Base-by-base conservation (phyloP, 2,329 filamentous ascomycete genomes). In the Parafenestella ontariensis region DNA sequence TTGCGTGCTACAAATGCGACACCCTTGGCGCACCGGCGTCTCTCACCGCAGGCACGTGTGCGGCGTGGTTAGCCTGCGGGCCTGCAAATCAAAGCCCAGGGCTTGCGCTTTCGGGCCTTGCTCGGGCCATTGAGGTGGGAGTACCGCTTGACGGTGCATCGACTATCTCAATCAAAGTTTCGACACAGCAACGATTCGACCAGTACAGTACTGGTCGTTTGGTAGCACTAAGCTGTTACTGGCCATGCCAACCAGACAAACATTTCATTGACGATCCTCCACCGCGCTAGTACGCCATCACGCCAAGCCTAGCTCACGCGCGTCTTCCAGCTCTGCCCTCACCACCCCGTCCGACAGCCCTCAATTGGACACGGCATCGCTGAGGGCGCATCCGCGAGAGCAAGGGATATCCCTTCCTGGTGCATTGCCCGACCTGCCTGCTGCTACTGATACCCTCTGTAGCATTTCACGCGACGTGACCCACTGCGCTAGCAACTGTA, bases 221-320 rank as follows among this genome's bases (percentile, higher is more conserved):
- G 23, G 41, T 43, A 28, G 23, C 41, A 43, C 41, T 24, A 18
- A 20, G 41, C 23, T 18, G 15, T 13, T n/a, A 24, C 41, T 24
- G 7, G 24, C 18, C 41, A 29, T 43, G 24, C 41, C 41, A 15
- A 28, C 41, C 41, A 43, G 9, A 20, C 4, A n/a, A 48, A 39
- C 24, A 5, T 9, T 34, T 36, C 57, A 56, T 59, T 53, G 57
- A 56, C 57, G 50, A 60, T 57, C 48, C 34, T 5, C 18, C 50
- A 21, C 39, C 31, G 33, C 39, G 37, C 53, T 44, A 48, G 45
- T 29, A 44, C 40, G 37, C 54, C 51, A 45, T 41, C 10, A 28
- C n/a, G 44, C 43, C 49, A 54, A 54, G 46, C 37, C 43, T 28
- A 6, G 18, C 26, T 46, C 43, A 46, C 43, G 15, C 18, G 5